Evolutionary conservation across 306 rosid species (phyloP).

Genomic region (Cucurbita pepo): DNA sequence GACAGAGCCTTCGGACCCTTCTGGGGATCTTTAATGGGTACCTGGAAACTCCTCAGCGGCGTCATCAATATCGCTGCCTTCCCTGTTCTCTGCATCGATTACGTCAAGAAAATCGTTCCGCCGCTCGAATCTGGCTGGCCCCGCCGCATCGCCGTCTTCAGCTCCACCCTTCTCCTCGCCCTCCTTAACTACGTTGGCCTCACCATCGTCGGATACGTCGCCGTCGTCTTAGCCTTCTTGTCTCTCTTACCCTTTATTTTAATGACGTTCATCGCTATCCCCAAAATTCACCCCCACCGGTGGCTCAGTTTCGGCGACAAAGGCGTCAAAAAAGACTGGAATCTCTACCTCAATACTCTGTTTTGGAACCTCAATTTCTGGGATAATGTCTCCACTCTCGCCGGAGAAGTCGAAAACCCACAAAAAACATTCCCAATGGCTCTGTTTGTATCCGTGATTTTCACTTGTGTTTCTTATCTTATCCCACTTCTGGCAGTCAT

Average conservation of each 20-base stretch:
- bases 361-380: slow-evolving; percentile 8
- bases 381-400: slow-evolving; percentile 3
- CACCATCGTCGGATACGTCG: slow-evolving; percentile 3
- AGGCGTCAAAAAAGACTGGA: neutral
- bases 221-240: neutral
- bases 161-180: neutral
- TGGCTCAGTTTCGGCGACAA: neutral
- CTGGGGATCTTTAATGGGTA: slow-evolving; percentile 6
- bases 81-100: slow-evolving; percentile 3
- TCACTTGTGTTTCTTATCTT: slow-evolving; percentile 1
- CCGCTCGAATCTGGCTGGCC: neutral
- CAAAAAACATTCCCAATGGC: neutral
- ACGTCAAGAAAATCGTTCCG: neutral
- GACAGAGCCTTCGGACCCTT: slow-evolving; percentile 4
- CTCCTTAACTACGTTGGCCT: neutral
- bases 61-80: slow-evolving; percentile 7
- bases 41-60: slow-evolving; percentile 6
- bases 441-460: neutral
- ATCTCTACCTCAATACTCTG: neutral
- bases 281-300: neutral
- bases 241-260: neutral
- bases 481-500: neutral
- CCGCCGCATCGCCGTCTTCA: neutral
- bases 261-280: neutral
- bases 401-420: slow-evolving; percentile 5